A percentile compares a stretch with the other conserved stretches of the same genome.
Conservation (phyloP, 768 basidiomycete genomes). For the Mycena alexandri region DNA sequence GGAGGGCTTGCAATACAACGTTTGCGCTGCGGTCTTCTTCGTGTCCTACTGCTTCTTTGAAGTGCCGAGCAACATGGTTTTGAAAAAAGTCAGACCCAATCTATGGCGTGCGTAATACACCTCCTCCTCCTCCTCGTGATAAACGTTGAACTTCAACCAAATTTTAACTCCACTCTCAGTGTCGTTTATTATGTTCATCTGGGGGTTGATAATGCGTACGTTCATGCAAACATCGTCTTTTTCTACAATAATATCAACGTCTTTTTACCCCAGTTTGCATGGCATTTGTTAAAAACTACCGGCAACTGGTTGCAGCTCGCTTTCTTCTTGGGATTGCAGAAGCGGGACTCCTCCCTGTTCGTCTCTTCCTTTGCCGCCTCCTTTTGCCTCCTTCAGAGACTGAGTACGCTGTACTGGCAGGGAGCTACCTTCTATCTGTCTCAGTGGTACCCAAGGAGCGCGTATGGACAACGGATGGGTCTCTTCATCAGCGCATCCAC, state of each 20-base stretch:
- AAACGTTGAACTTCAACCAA: neutral
- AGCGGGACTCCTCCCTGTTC: slow-evolving; percentile 18
- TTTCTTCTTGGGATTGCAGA: slow-evolving; percentile 20
- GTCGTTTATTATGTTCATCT: slow-evolving; percentile 23
- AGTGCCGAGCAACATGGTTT: slow-evolving; percentile 25
- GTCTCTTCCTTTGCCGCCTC: neutral
- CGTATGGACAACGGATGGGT: slow-evolving; percentile 17
- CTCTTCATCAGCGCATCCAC: slow-evolving; percentile 24
- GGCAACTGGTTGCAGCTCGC: slow-evolving; percentile 3
- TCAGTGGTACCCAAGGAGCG: slow-evolving; percentile 19
- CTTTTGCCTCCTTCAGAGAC: too few relatives aligned
- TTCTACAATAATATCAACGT: neutral
- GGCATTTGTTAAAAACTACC: slow-evolving; percentile 24
- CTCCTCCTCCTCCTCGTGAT: too few relatives aligned
- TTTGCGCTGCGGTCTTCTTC: slow-evolving; percentile 35
- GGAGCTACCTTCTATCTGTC: slow-evolving; percentile 25
- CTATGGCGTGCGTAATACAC: slow-evolving; percentile 25
- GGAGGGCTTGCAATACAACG: slow-evolving; percentile 51
- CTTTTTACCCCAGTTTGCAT: slow-evolving; percentile 19
- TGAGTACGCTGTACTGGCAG: too few relatives aligned
- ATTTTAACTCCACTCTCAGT: neutral
- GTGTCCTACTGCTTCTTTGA: slow-evolving; percentile 24
- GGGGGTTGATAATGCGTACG: slow-evolving; percentile 22
- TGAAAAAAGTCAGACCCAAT: slow-evolving; percentile 26
- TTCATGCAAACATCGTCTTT: neutral